These are phyloP conservation scores for Suillus brevipes DNA, from an alignment of 768 basidiomycete genomes.

Conservation along the genomic window DNA sequence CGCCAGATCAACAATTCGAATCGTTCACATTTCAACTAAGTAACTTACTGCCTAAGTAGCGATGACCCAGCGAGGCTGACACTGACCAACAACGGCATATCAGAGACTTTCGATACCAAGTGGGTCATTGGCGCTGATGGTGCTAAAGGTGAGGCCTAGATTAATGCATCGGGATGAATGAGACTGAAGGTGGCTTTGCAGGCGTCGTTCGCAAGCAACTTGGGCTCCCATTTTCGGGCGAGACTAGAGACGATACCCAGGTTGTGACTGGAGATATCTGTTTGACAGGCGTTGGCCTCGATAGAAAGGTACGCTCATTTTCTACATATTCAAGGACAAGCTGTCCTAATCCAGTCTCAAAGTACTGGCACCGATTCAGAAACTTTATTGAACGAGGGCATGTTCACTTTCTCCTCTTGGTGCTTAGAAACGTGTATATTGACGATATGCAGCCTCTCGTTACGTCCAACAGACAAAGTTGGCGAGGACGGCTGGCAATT, in stretches of 20 bases:
- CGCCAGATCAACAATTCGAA: too few relatives aligned
- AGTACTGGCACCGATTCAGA: slow-evolving; percentile 54
- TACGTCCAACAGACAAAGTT: slow-evolving; percentile 34
- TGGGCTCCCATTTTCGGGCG: slow-evolving; percentile 23
- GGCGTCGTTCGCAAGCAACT: slow-evolving; percentile 12
- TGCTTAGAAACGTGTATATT: not conserved
- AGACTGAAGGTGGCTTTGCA: not conserved
- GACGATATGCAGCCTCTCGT: slow-evolving; percentile 27
- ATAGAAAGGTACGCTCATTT: slow-evolving; percentile 33
- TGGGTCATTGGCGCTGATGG: slow-evolving; percentile 20
- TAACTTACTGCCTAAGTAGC: too few relatives aligned
- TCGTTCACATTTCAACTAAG: too few relatives aligned
- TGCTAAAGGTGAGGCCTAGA: slow-evolving; percentile 15
- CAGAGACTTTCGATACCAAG: slow-evolving; percentile 5
- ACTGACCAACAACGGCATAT: not conserved
- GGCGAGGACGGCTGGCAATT: slow-evolving; percentile 33
- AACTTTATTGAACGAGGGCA: slow-evolving; percentile 17
- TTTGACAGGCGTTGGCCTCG: slow-evolving; percentile 36
- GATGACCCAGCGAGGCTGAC: too few relatives aligned
- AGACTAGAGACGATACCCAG: slow-evolving; percentile 28
- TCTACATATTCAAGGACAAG: not conserved
- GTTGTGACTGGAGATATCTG: slow-evolving; percentile 37
- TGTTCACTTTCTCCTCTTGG: not conserved
- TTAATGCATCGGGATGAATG: not conserved
- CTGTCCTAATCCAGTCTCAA: not conserved